These are phyloP conservation scores for Leishmania major DNA, from an alignment of 208 protist species.

Conservation along the genomic window DNA sequence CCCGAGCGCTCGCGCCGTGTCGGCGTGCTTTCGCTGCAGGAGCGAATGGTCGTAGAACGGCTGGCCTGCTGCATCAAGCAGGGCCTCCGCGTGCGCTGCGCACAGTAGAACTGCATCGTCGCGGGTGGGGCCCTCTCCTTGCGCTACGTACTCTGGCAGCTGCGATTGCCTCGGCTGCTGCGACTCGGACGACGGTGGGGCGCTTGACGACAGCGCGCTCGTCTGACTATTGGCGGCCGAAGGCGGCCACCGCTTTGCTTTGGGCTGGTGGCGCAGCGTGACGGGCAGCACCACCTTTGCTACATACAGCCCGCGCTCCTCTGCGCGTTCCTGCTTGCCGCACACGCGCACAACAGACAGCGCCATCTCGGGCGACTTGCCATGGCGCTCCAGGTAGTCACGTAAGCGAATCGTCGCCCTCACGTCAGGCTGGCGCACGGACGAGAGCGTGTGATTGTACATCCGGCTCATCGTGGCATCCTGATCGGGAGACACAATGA, in stretches of 20 bases:
- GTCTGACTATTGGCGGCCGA: not conserved
- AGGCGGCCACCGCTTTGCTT: not conserved
- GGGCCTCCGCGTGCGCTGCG: conserved; percentile 80
- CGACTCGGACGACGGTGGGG: not conserved
- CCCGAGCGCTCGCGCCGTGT: conserved; percentile 69
- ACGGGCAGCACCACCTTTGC: conserved; percentile 41
- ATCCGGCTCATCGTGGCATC: conserved; percentile 32
- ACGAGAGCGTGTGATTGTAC: conserved; percentile 85
- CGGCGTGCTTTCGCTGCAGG: conserved; percentile 79
- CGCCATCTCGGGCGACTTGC: conserved; percentile 50
- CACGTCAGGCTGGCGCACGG: conserved; percentile 64
- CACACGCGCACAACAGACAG: conserved; percentile 11
- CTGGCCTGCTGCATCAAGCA: conserved; percentile 77
- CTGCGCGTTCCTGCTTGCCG: not conserved
- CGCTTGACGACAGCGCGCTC: not conserved
- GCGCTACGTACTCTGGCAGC: conserved; percentile 37
- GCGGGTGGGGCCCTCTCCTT: conserved; percentile 71
- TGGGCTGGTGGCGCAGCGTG: conserved; percentile 13
- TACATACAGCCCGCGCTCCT: conserved; percentile 27
- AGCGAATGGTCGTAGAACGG: conserved; percentile 70
- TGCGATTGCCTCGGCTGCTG: not conserved
- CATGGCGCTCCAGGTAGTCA: conserved; percentile 91
- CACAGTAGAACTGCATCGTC: conserved; percentile 75
- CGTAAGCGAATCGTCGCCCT: conserved; percentile 50
- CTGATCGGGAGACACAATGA: conserved; percentile 58